Evolutionary conservation across 805 yeast genomes (phyloP), one percentile per base, ranked within the genome.

Genomic region (Candida easanensis): DNA sequence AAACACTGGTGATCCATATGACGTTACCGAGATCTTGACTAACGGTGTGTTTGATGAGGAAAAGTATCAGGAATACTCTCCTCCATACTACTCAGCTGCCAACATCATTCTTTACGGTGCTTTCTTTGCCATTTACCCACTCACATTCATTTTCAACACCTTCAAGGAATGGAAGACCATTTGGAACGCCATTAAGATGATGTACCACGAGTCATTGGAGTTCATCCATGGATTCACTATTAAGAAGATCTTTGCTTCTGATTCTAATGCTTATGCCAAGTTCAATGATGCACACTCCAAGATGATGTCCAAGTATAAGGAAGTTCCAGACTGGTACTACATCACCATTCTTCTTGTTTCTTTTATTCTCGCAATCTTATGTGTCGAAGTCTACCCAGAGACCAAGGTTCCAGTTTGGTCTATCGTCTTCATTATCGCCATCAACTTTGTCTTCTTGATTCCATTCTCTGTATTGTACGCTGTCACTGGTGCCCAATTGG

Each of bases 1-100:
- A 43, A 79, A 79, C 53, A 68, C 64, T 27, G 86, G 80, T 20
- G 56, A 65, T 21, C 47, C 64, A 0, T 81, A 68, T 56, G 63
- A 72, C 18, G 76, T 80, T 33, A 66, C 69, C 15, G 57, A 69
- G 41, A 69, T 81, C 16, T 56, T 81, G 35, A 61, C 72, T 38
- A 58, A 73, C 15, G 72, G 70, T 45, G 51, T 57, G n/a, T 69
- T 81, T 35, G 82, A 79, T 52, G 48, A 60, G 18, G 57, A 51
- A 2, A 73, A 72, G 51, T 80, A 80, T 56, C 64, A 67, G 44
- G 46, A 60, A 16, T 74, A 79, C 49, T 82, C 86, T 1, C 83
- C 85, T 8, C 88, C 88, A 8, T 82, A 73, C 60, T 80, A 78
- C 54, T 58, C 78, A 22, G 86, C 88, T 6, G 86, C 80, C 2